Evolutionary conservation across 164 flowering plant genomes (phyloP), one percentile per base, ranked within the genome.

Genomic region (Tetrastigma voinierianum): DNA sequence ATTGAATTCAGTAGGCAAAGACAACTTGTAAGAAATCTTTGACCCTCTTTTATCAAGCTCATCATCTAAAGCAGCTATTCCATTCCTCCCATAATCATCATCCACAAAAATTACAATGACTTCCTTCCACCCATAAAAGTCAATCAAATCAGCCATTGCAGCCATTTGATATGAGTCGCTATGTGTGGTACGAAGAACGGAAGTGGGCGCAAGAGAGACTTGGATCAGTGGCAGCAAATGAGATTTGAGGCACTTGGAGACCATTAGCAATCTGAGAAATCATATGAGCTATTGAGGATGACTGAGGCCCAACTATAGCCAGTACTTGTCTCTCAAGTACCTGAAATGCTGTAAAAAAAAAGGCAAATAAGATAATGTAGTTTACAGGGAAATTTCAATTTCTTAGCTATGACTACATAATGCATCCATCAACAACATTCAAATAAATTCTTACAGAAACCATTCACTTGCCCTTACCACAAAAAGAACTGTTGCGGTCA

Each of bases 141-240:
- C 68, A 19, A 90, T 69, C 43, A 91, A 56, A 69, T 83, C 85
- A 70, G 94, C 89, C 74, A 92, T 81, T 45, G 95, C 96, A 71
- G 76, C 52, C 97, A 92, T 92, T 70, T 92, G 97, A 66, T 67
- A 63, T 56, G 78, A 66, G 66, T 90, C 96, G 59, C 87, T 88
- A 53, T 67, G 83, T 3, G 90, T 78, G 12, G 79, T 81, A 16
- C 96, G 83, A 40, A 91, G 23, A 57, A 91, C 88, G 70, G 61
- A 90, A 3, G 94, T 92, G 96, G 46, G 82, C 85, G 24, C 96
- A 72, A 57, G 97, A 88, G 2, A 92, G 84, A 62, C 89, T 82
- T 14, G 97, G 95, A 67, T 92, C 97, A 32, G 96, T 90, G 51
- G 91, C 94, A 40, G 85, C 87, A 74, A 74, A 92, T 23, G 98